A percentile compares a stretch with the other conserved stretches of the same genome.
phyloP scores from a whole-genome alignment of 331 rosid species.

The Cydonia oblonga region DNA sequence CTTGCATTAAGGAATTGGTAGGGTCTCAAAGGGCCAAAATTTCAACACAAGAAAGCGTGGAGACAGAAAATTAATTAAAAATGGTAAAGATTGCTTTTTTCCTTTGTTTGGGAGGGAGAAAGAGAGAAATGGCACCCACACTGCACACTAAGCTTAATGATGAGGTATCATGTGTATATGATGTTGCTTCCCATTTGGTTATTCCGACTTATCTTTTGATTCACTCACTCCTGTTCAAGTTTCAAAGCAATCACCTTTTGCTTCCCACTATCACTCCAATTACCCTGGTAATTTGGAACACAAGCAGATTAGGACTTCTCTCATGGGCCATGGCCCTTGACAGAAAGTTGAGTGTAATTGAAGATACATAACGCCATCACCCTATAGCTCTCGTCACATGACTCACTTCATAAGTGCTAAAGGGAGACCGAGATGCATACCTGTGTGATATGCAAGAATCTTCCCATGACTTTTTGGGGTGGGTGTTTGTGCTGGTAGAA shows the following conservation, averaged over 20 bases:
- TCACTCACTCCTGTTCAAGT: slow-evolving; percentile 38
- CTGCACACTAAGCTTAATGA: slow-evolving; percentile 39
- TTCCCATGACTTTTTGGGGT: neutral
- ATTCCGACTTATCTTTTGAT: slow-evolving; percentile 30
- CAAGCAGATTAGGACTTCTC: neutral
- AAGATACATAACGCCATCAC: no score
- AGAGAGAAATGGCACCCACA: slow-evolving; percentile 22
- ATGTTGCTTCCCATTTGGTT: slow-evolving; percentile 51
- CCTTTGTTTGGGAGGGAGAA: slow-evolving; percentile 15
- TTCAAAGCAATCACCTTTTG: slow-evolving; percentile 25
- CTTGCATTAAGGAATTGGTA: slow-evolving; percentile 72
- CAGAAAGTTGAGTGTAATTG: no score
- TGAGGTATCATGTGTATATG: slow-evolving; percentile 36
- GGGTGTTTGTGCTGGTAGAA: neutral
- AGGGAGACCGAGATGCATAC: no score
- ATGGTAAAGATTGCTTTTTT: slow-evolving; percentile 19
- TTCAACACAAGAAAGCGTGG: slow-evolving; percentile 40
- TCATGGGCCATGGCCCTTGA: neutral
- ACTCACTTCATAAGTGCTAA: no score
- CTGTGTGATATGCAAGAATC: no score
- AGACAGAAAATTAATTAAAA: slow-evolving; percentile 5
- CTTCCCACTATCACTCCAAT: neutral
- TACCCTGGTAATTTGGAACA: neutral
- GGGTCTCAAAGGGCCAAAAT: slow-evolving; percentile 40
- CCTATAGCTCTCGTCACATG: no score